Conservation (phyloP, 306 rosid genomes). For the Lotus japonicus region DNA sequence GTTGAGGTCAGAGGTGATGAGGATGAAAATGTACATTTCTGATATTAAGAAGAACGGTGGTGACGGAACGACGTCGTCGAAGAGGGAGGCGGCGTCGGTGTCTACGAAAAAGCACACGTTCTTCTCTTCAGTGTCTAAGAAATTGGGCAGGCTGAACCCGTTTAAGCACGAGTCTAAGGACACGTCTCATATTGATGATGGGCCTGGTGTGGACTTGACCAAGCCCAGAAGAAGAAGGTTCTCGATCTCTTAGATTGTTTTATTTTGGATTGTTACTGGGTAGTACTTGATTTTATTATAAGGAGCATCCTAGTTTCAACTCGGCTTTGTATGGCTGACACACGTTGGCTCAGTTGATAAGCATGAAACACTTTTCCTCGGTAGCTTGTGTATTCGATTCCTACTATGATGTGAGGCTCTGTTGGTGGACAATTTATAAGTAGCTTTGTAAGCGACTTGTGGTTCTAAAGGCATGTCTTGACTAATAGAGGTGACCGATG, state of each 20-base stretch:
- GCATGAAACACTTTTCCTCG: too few relatives aligned
- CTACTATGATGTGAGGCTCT: too few relatives aligned
- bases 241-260: slow-evolving; percentile 49
- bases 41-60: slow-evolving; percentile 41
- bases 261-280: background rate
- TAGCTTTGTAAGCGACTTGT: too few relatives aligned
- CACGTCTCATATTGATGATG: slow-evolving; percentile 51
- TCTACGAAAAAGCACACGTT: slow-evolving; percentile 39
- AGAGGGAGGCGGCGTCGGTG: background rate
- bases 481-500: too few relatives aligned
- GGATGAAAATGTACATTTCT: slow-evolving; percentile 69
- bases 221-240: slow-evolving; percentile 87
- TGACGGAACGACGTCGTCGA: slow-evolving; percentile 28
- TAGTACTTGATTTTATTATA: background rate
- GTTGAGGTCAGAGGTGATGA: slow-evolving; percentile 52
- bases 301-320: too few relatives aligned
- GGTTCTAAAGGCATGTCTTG: too few relatives aligned
- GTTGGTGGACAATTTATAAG: too few relatives aligned
- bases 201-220: slow-evolving; percentile 33
- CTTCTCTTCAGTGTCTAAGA: slow-evolving; percentile 67
- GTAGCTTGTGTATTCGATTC: too few relatives aligned
- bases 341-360: too few relatives aligned
- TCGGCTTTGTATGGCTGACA: too few relatives aligned
- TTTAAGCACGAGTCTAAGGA: slow-evolving; percentile 78
- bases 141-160: slow-evolving; percentile 69